A percentile compares a stretch with the other conserved stretches of the same genome.
Evolutionary conservation across 2,329 filamentous ascomycete genomes (phyloP).

Genomic region (Pseudohalonectria lignicola): DNA sequence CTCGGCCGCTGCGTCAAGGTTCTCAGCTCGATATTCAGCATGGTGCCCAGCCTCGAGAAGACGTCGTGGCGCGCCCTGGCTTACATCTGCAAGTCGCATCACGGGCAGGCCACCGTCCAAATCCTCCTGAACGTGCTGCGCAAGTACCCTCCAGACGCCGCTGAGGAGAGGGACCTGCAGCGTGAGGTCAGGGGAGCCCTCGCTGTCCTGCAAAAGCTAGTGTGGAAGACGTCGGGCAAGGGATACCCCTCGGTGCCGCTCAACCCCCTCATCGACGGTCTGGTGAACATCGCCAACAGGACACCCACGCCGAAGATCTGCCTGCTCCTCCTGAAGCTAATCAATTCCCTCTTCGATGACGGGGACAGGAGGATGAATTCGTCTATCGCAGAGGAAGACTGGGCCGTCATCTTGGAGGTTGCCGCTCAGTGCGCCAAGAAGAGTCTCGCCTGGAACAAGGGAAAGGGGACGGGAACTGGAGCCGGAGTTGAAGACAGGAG

Average conservation of each 20-base stretch:
- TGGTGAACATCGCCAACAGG: conserved; percentile 36
- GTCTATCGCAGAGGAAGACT: conserved; percentile 54
- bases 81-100: conserved; percentile 63
- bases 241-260: conserved; percentile 51
- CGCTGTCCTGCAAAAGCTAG: conserved; percentile 49
- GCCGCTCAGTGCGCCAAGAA: conserved; percentile 41
- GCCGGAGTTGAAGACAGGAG: conserved; percentile 4
- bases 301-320: conserved; percentile 33
- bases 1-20: conserved; percentile 58
- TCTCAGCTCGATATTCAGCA: conserved; percentile 59
- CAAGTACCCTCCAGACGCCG: too few relatives aligned
- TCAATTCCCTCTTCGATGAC: conserved; percentile 45
- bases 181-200: conserved; percentile 52
- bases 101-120: conserved; percentile 57
- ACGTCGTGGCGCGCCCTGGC: conserved; percentile 59
- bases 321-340: conserved; percentile 35
- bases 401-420: conserved; percentile 49
- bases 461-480: background rate
- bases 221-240: conserved; percentile 47
- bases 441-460: conserved; percentile 8
- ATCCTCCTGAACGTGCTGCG: conserved; percentile 53
- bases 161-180: conserved; percentile 13
- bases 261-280: conserved; percentile 44
- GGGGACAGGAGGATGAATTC: conserved; percentile 39
- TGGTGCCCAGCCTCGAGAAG: conserved; percentile 49